A percentile compares a stretch with the other conserved stretches of the same genome.
phyloP scores from a whole-genome alignment of 306 rosid genomes.

The Geum urbanum region DNA sequence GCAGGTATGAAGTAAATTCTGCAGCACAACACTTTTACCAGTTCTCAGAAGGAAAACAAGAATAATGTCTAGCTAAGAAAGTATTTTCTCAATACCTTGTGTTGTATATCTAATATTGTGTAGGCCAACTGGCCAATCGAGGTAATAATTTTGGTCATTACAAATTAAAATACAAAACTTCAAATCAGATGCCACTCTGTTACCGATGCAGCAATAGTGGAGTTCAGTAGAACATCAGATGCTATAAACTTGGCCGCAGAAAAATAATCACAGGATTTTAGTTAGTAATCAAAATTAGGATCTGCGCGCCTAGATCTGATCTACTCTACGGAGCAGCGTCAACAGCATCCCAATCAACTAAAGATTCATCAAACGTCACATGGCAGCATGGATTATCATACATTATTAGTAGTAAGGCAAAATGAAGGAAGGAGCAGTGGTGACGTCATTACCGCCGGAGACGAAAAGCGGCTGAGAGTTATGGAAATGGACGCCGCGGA shows the following conservation, averaged over 20 bases:
- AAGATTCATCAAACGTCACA: background rate
- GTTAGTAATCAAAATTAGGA: background rate
- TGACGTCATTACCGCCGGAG: conserved; percentile 30
- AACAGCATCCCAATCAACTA: background rate
- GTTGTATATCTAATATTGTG: too few relatives aligned
- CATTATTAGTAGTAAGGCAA: too few relatives aligned
- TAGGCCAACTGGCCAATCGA: too few relatives aligned
- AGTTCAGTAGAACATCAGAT: too few relatives aligned
- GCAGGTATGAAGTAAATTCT: background rate
- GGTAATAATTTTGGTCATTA: too few relatives aligned
- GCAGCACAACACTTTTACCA: background rate
- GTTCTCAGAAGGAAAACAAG: background rate
- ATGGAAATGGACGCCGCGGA: conserved; percentile 43
- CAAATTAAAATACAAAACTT: too few relatives aligned
- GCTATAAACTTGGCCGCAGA: background rate
- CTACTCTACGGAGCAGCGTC: background rate
- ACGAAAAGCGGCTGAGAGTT: conserved; percentile 45
- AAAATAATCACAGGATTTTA: background rate
- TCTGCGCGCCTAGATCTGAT: conserved; percentile 5
- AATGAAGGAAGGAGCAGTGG: background rate
- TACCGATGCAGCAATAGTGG: background rate
- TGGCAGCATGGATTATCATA: too few relatives aligned
- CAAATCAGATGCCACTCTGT: background rate
- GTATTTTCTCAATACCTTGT: background rate
- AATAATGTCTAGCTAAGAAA: background rate